Conservation (phyloP, 1,284 basidiomycete genomes). For the Sphagnurus paluster region DNA sequence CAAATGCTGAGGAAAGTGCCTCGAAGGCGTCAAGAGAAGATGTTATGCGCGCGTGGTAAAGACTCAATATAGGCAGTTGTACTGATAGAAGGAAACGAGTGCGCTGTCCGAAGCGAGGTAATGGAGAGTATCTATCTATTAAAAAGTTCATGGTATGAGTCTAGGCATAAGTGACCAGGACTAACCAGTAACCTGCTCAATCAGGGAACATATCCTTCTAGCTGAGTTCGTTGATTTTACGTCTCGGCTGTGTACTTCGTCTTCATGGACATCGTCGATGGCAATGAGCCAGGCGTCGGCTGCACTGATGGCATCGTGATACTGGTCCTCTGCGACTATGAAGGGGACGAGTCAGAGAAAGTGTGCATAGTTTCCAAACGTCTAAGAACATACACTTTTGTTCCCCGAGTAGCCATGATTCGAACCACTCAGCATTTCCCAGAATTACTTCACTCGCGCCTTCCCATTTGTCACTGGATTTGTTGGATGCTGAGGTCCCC, state of each 20-base stretch:
- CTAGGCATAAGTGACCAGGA: not conserved
- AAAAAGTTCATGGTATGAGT: not conserved
- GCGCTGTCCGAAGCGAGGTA: slow-evolving; percentile 78
- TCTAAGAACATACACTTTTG: slow-evolving; percentile 65
- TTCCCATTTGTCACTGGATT: slow-evolving; percentile 51
- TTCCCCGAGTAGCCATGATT: slow-evolving; percentile 87
- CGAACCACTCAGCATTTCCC: slow-evolving; percentile 85
- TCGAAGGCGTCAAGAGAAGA: slow-evolving; percentile 93
- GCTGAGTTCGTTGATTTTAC: slow-evolving; percentile 78
- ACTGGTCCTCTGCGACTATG: slow-evolving; percentile 77
- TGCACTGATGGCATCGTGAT: slow-evolving; percentile 78
- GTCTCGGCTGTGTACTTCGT: slow-evolving; percentile 37
- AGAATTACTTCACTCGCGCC: slow-evolving; percentile 84
- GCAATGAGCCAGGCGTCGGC: slow-evolving; percentile 88
- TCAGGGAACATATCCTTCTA: slow-evolving; percentile 75
- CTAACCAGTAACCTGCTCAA: slow-evolving; percentile 86
- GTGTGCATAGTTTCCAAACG: not conserved
- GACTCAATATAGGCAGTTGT: slow-evolving; percentile 82
- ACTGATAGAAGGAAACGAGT: slow-evolving; percentile 82
- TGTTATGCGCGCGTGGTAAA: slow-evolving; percentile 77
- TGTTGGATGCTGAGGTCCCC: slow-evolving; percentile 42
- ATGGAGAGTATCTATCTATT: slow-evolving; percentile 83
- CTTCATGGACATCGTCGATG: slow-evolving; percentile 60
- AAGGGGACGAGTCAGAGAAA: not conserved
- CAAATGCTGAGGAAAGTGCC: slow-evolving; percentile 81